Conservation (phyloP, 2,329 filamentous ascomycete species). For the Trichoderma breve region DNA sequence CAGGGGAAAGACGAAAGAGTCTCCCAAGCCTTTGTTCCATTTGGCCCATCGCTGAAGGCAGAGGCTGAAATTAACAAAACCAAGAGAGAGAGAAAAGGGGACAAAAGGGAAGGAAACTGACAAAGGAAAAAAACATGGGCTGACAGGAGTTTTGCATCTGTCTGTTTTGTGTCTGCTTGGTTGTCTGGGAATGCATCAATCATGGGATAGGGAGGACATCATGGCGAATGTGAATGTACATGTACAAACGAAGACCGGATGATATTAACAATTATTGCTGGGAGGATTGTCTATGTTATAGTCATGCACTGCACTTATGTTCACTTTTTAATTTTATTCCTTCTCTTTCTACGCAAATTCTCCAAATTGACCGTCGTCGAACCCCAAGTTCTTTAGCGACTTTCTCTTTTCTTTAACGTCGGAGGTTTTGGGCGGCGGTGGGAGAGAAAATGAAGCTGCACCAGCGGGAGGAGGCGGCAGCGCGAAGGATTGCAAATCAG, state of each 20-base stretch:
- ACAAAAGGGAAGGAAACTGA: background rate
- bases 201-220: background rate
- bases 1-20: conserved; percentile 29
- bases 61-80: background rate
- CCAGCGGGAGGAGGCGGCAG: conserved; percentile 65
- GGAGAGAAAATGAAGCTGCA: conserved; percentile 48
- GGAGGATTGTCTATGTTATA: conserved; percentile 9
- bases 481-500: conserved; percentile 59
- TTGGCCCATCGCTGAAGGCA: conserved; percentile 25
- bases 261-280: conserved; percentile 18
- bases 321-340: background rate
- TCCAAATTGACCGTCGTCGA: conserved; percentile 85
- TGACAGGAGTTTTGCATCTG: background rate
- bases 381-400: conserved; percentile 66
- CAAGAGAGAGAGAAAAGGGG: background rate
- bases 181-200: background rate
- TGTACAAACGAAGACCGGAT: conserved; percentile 1
- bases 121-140: background rate
- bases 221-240: background rate
- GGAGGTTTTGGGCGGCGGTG: conserved; percentile 64
- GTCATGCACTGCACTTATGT: conserved; percentile 14
- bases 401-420: conserved; percentile 60
- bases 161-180: background rate
- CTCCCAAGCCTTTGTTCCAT: conserved; percentile 30
- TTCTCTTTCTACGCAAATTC: conserved; percentile 61